These are phyloP conservation scores for Ascoidea rubescens DNA, from an alignment of 805 yeast genomes.

Conservation along the genomic window DNA sequence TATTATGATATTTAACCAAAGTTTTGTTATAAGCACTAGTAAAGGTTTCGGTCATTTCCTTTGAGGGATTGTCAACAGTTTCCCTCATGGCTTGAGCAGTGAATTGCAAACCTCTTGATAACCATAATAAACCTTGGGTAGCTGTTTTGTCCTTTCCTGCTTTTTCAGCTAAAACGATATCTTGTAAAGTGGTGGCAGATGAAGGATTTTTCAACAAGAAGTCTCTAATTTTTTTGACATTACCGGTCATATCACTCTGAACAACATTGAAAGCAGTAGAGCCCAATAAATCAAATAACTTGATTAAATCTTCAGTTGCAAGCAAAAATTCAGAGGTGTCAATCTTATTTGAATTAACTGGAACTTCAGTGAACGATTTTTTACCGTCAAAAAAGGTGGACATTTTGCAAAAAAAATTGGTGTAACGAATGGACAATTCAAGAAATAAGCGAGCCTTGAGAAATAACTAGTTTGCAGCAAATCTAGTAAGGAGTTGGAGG, in stretches of 20 bases:
- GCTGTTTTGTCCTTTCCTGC: slow-evolving; percentile 58
- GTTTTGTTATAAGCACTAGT: slow-evolving; percentile 78
- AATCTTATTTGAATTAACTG: slow-evolving; percentile 47
- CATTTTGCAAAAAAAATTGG: slow-evolving; percentile 22
- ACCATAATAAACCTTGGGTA: slow-evolving; percentile 85
- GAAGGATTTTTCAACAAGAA: slow-evolving; percentile 54
- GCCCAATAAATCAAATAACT: slow-evolving; percentile 72
- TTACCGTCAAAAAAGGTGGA: slow-evolving; percentile 72
- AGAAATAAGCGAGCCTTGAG: background rate
- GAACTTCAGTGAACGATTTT: slow-evolving; percentile 63
- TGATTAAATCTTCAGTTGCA: slow-evolving; percentile 74
- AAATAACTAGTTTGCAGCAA: too few relatives aligned
- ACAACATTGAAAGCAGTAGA: slow-evolving; percentile 78
- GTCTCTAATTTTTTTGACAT: slow-evolving; percentile 60
- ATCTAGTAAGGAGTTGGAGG: too few relatives aligned
- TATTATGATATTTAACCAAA: slow-evolving; percentile 65
- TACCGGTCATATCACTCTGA: slow-evolving; percentile 80
- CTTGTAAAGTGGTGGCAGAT: slow-evolving; percentile 58
- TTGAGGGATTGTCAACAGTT: slow-evolving; percentile 44
- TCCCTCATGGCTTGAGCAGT: slow-evolving; percentile 85
- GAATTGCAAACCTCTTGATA: slow-evolving; percentile 73
- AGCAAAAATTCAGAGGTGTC: slow-evolving; percentile 65
- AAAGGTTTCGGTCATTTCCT: slow-evolving; percentile 64
- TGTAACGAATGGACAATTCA: background rate
- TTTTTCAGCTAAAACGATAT: slow-evolving; percentile 59